Evolutionary conservation across 768 basidiomycete genomes (phyloP).

Genomic region (Boletus speciosus): DNA sequence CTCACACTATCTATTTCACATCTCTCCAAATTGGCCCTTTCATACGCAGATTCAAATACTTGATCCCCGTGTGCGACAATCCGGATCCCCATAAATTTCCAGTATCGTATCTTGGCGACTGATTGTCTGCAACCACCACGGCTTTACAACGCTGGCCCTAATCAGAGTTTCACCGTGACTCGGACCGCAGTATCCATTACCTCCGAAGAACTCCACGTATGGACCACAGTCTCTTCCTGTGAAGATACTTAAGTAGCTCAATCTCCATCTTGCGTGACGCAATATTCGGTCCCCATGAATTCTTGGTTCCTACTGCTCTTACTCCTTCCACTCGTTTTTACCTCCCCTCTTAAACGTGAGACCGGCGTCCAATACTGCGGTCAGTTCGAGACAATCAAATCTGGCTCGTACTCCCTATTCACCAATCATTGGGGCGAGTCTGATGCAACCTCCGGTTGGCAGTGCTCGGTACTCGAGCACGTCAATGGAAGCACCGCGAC

Average conservation of each 20-base stretch:
- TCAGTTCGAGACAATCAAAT: slow-evolving; percentile 49
- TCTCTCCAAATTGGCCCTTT: background rate
- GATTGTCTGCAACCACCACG: background rate
- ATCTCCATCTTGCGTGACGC: background rate
- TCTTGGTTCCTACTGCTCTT: slow-evolving; percentile 9
- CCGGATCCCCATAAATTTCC: no score
- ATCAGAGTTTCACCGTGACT: background rate
- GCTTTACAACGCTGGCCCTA: background rate
- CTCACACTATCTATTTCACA: slow-evolving; percentile 7
- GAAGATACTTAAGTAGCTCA: slow-evolving; percentile 11
- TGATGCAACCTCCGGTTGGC: slow-evolving; percentile 44
- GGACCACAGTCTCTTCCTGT: background rate
- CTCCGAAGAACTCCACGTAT: background rate
- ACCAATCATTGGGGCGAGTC: slow-evolving; percentile 46
- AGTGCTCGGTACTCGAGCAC: slow-evolving; percentile 47
- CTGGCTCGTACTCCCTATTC: slow-evolving; percentile 46
- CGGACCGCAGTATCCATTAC: background rate
- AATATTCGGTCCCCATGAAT: slow-evolving; percentile 9
- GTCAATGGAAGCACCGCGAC: slow-evolving; percentile 39
- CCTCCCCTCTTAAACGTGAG: slow-evolving; percentile 1
- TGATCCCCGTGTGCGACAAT: background rate
- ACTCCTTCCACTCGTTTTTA: slow-evolving; percentile 22
- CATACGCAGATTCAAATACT: background rate
- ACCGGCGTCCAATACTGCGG: slow-evolving; percentile 29
- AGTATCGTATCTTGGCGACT: slow-evolving; percentile 5